Evolutionary conservation across 176 grass and related monocot species (phyloP).

Genomic region (Calamus simplicifolius): DNA sequence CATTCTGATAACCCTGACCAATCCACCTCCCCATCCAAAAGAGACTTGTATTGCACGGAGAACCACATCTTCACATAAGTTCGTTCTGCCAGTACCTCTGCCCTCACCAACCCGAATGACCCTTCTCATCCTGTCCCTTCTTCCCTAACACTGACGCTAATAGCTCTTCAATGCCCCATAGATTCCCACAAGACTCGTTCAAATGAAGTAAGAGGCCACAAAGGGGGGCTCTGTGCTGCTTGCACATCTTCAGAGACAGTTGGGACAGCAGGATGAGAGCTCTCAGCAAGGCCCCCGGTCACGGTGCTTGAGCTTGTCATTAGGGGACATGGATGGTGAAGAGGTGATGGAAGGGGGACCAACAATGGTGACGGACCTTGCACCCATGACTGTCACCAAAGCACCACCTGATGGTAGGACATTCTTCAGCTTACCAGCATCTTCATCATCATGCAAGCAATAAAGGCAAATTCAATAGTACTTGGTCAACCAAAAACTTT

Average conservation of each 20-base stretch:
- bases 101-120: slow-evolving; percentile 62
- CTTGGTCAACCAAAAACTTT: no score
- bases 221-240: slow-evolving; percentile 9
- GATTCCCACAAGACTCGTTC: slow-evolving; percentile 50
- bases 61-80: slow-evolving; percentile 91
- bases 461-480: not conserved
- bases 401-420: slow-evolving; percentile 86
- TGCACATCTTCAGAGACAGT: slow-evolving; percentile 21
- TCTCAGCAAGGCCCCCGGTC: slow-evolving; percentile 75
- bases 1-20: slow-evolving; percentile 49
- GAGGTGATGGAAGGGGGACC: slow-evolving; percentile 62
- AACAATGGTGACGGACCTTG: slow-evolving; percentile 72
- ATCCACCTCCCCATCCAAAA: slow-evolving; percentile 42
- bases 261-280: slow-evolving; percentile 49
- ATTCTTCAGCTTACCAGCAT: slow-evolving; percentile 87
- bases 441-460: slow-evolving; percentile 71
- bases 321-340: slow-evolving; percentile 54
- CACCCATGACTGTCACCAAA: slow-evolving; percentile 78
- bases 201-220: slow-evolving; percentile 79
- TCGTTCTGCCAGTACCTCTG: slow-evolving; percentile 50
- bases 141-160: slow-evolving; percentile 55
- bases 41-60: slow-evolving; percentile 43
- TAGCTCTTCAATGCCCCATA: slow-evolving; percentile 71
- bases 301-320: slow-evolving; percentile 59
- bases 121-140: slow-evolving; percentile 50